Conservation (phyloP, 139 green algal species). For the Mesotaenium endlicherianum region DNA sequence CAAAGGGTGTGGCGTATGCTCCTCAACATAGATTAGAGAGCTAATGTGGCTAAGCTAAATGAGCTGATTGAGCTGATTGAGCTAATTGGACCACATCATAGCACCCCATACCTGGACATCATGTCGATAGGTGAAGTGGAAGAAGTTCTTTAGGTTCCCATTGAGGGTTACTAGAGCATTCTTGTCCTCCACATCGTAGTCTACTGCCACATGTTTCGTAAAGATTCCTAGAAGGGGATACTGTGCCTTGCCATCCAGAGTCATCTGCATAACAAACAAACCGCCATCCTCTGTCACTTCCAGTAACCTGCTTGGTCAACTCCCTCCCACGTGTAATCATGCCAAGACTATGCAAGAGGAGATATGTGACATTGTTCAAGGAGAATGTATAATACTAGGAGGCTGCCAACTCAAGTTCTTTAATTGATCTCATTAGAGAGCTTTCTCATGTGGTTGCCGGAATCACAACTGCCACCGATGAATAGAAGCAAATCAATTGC, state of each 20-base stretch:
- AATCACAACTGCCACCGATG: background rate
- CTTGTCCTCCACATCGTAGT: slow-evolving; percentile 17
- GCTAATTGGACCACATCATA: too few species aligned
- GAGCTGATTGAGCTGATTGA: too few species aligned
- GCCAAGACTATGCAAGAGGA: background rate
- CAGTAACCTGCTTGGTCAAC: background rate
- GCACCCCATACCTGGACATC: background rate
- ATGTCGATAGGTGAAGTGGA: background rate
- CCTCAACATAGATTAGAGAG: too few species aligned
- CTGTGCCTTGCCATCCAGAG: background rate
- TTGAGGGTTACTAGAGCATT: slow-evolving; percentile 3
- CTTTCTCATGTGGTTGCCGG: background rate
- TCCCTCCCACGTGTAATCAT: background rate
- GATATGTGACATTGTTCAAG: background rate
- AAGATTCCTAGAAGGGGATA: background rate
- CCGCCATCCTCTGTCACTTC: background rate
- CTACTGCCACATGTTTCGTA: slow-evolving; percentile 5
- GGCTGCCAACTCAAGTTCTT: too few species aligned
- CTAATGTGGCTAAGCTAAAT: too few species aligned
- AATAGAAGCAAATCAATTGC: background rate
- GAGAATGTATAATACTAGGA: too few species aligned
- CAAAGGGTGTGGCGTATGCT: too few species aligned
- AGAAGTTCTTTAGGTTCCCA: background rate
- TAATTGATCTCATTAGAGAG: background rate
- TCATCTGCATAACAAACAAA: background rate